Conservation (phyloP, 257 asterid genomes). For the Marsdenia floribunda region DNA sequence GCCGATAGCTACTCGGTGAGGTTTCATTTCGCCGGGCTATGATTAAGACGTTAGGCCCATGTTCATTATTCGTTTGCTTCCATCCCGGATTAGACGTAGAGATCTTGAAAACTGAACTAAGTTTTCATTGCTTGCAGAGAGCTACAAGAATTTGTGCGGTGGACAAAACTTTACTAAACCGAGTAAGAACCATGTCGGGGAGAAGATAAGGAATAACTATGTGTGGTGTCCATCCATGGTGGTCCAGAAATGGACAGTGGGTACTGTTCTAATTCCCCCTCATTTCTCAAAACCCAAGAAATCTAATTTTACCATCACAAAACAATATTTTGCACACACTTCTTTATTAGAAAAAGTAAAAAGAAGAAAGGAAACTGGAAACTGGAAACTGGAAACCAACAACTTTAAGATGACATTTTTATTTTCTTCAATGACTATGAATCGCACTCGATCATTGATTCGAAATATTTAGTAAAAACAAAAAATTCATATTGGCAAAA, state of each 20-base stretch:
- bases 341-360: background rate
- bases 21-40: background rate
- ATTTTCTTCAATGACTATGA: no score
- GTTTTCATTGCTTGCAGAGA: no score
- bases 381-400: no score
- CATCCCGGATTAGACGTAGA: no score
- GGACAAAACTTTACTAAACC: no score
- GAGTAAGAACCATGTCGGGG: background rate
- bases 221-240: background rate
- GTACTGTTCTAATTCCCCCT: background rate
- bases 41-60: background rate
- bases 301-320: background rate
- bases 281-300: no score
- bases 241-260: background rate
- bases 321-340: no score
- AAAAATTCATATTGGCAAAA: background rate
- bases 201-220: background rate
- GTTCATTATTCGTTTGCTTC: background rate
- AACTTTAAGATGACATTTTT: no score
- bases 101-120: no score
- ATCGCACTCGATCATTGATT: no score
- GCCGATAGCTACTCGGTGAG: background rate
- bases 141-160: no score
- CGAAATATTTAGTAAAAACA: background rate
- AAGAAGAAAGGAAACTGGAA: no score